Conservation (phyloP, 2,329 filamentous ascomycete species). For the Pseudophaeomoniella oleicola region DNA sequence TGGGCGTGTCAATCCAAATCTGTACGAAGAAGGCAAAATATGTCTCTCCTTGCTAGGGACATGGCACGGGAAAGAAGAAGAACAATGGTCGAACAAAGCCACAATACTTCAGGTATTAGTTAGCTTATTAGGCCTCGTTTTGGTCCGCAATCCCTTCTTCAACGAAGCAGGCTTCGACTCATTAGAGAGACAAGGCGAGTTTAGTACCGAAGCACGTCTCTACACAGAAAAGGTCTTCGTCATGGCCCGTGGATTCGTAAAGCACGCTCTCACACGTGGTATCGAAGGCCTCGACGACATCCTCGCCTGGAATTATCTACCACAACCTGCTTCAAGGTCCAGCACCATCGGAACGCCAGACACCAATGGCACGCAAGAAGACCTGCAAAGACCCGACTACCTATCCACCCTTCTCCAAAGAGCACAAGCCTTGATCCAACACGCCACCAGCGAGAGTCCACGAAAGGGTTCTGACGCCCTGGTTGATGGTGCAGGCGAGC, state of each 20-base stretch:
- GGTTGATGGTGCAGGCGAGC: slow-evolving; percentile 1
- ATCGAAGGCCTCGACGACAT: slow-evolving; percentile 34
- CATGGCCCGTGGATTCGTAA: slow-evolving; percentile 35
- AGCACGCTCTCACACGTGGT: slow-evolving; percentile 26
- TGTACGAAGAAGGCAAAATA: slow-evolving; percentile 49
- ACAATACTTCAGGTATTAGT: slow-evolving; percentile 43
- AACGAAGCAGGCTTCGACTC: slow-evolving; percentile 49
- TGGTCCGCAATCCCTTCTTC: slow-evolving; percentile 47
- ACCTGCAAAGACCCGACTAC: slow-evolving; percentile 8
- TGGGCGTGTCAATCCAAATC: slow-evolving; percentile 44
- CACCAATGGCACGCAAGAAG: background rate
- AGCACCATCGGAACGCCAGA: background rate
- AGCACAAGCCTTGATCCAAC: slow-evolving; percentile 14
- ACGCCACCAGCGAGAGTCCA: slow-evolving; percentile 8
- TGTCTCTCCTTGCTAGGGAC: slow-evolving; percentile 45
- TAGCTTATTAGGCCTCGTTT: slow-evolving; percentile 40
- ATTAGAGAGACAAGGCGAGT: slow-evolving; percentile 30
- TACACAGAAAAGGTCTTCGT: slow-evolving; percentile 43
- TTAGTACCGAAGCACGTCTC: slow-evolving; percentile 28
- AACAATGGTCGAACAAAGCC: slow-evolving; percentile 39
- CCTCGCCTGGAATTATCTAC: slow-evolving; percentile 37
- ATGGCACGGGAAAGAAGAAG: slow-evolving; percentile 39
- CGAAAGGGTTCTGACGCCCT: background rate
- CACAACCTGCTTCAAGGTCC: slow-evolving; percentile 3
- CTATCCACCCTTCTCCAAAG: slow-evolving; percentile 13